Evolutionary conservation across 805 yeast genomes (phyloP).

Genomic region (Jamesozyma hellenica): DNA sequence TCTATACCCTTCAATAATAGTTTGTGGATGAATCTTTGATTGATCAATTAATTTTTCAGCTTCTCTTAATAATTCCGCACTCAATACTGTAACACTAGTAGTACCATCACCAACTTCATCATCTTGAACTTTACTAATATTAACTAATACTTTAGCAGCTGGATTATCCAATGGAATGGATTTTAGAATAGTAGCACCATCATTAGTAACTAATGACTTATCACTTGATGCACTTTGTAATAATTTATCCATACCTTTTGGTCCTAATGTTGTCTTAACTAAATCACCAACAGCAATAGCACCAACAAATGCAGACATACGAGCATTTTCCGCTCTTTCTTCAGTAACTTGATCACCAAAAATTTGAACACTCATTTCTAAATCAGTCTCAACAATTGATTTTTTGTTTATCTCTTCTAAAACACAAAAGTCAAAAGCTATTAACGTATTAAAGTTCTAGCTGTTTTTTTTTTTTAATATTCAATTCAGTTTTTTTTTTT

Average conservation of each 20-base stretch:
- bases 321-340: slow-evolving; percentile 96
- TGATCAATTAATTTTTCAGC: slow-evolving; percentile 88
- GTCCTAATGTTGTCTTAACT: slow-evolving; percentile 90
- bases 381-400: neutral
- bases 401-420: neutral
- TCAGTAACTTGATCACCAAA: slow-evolving; percentile 96
- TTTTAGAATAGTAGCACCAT: slow-evolving; percentile 94
- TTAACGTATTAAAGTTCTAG: neutral
- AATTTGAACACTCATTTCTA: slow-evolving; percentile 57
- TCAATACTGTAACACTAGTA: slow-evolving; percentile 84
- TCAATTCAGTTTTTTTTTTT: neutral
- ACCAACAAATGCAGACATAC: slow-evolving; percentile 93
- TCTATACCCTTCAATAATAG: slow-evolving; percentile 91
- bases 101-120: slow-evolving; percentile 99
- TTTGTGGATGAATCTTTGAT: slow-evolving; percentile 87
- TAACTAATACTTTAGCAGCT: slow-evolving; percentile 92
- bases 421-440: neutral
- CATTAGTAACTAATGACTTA: slow-evolving; percentile 78
- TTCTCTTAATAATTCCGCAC: slow-evolving; percentile 86
- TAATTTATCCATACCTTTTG: slow-evolving; percentile 97
- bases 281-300: slow-evolving; percentile 98
- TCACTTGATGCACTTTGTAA: slow-evolving; percentile 80
- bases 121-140: slow-evolving; percentile 92
- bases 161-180: slow-evolving; percentile 94
- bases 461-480: neutral